Conservation (phyloP, 345 rosid species). For the Pelargonium nanum region DNA sequence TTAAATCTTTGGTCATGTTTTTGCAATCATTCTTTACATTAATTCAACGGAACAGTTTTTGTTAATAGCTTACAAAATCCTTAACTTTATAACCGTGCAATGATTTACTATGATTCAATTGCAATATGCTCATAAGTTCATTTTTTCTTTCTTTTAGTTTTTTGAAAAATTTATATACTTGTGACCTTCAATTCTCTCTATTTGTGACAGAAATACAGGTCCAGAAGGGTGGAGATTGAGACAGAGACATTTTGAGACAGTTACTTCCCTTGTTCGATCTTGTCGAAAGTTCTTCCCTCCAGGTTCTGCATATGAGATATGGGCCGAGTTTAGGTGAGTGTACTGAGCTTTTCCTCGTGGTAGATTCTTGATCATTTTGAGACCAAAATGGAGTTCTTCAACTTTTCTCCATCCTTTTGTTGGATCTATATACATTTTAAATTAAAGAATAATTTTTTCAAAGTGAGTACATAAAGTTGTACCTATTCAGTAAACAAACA, state of each 20-base stretch:
- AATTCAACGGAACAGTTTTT: not conserved
- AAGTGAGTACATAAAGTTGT: not conserved
- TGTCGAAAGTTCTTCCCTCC: slow-evolving; percentile 76
- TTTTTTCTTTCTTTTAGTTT: not conserved
- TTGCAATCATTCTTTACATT: not conserved
- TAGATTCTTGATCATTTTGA: slow-evolving; percentile 1
- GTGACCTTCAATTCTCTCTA: slow-evolving; percentile 3
- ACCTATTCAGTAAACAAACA: not conserved
- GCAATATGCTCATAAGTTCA: not conserved
- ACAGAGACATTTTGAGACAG: slow-evolving; percentile 80
- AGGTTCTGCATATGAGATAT: slow-evolving; percentile 85
- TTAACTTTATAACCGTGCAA: not conserved
- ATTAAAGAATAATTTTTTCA: not conserved
- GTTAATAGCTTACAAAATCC: not conserved
- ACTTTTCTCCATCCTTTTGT: not conserved
- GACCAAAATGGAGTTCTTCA: not conserved
- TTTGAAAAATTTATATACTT: not conserved
- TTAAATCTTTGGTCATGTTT: not conserved
- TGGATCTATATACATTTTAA: not conserved
- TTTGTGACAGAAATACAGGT: slow-evolving; percentile 62
- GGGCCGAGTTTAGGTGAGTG: slow-evolving; percentile 87
- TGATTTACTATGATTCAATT: slow-evolving; percentile 3
- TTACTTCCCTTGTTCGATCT: slow-evolving; percentile 78
- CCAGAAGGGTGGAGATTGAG: slow-evolving; percentile 98
- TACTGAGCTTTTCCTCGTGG: slow-evolving; percentile 4